Base-by-base conservation (phyloP, 345 rosid species). In the Salix koriyanagi region DNA sequence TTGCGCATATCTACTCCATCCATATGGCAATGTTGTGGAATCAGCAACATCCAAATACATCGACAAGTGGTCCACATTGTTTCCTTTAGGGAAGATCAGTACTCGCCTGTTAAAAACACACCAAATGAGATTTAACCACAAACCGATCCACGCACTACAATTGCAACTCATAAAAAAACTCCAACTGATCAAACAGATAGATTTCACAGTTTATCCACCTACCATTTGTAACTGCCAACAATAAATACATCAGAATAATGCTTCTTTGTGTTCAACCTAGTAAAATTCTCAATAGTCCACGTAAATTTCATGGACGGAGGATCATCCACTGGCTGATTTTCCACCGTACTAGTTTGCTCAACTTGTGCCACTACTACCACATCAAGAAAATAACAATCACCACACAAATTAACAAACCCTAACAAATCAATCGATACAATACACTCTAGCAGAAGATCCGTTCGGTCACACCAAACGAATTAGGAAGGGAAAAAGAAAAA, bases 21-120 rank as follows among this genome's bases (percentile, higher is more conserved):
- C 98, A 64, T 93, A 90, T 1, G 98, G 94, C 87, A 93, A 87
- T 42, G 84, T 86, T 34, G 85, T 69, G 28, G 98, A 85, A 84
- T 96, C 99, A 19, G 97, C 90, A 84, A 96, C 97, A 87, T 96
- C 97, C 87, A 96, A 84, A 82, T 96, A 96, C 97, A 95, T 90
- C 54, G 98, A 95, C 86, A 95, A 86, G 80, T 88, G 93, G 74
- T 91, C 97, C 79, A 93, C 97, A 77, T 91, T 92, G 87, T 93
- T 92, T 76, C 98, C 98, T 80, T 91, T 92, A 7, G 98, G 97
- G 76, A 93, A 93, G 62, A 88, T 85, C 72, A 93, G 91, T 70
- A 93, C 82, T n/a, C 97, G 94, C 99, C 98, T 96, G 84, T 80
- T 72, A 83, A 70, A 50, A 76, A 21, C 65, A 32, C 37, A 77